These are phyloP conservation scores for Gnomoniopsis smithogilvyi DNA, from an alignment of 2,329 filamentous ascomycete genomes.

Conservation along the genomic window DNA sequence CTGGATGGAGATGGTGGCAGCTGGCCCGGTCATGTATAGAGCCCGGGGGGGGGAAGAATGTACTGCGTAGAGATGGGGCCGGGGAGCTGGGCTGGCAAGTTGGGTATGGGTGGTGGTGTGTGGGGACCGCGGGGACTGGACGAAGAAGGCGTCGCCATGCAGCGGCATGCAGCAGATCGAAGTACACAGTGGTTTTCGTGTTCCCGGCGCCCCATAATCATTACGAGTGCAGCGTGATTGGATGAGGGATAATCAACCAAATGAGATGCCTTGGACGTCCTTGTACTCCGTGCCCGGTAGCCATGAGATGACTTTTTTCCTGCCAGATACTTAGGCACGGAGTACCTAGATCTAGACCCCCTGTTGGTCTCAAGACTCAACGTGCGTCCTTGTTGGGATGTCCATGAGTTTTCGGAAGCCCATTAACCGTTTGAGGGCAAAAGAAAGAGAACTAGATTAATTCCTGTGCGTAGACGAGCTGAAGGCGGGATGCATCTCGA, in stretches of 20 bases:
- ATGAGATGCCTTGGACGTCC: background rate
- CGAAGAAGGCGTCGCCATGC: conserved; percentile 13
- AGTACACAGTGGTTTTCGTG: conserved; percentile 15
- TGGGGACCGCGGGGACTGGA: conserved; percentile 14
- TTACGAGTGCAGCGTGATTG: conserved; percentile 15
- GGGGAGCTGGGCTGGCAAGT: background rate
- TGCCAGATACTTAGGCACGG: background rate
- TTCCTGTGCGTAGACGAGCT: background rate
- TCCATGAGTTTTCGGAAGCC: background rate
- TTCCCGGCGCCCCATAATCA: conserved; percentile 7
- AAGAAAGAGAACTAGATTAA: too few relatives aligned
- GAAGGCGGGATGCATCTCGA: background rate
- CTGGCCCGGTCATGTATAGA: conserved; percentile 4
- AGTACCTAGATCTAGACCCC: background rate
- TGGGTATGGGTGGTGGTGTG: conserved; percentile 4
- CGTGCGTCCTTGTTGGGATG: background rate
- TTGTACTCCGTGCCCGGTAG: background rate
- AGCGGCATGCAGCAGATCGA: conserved; percentile 12
- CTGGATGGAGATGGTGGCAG: conserved; percentile 8
- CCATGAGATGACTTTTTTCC: background rate
- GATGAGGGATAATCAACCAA: conserved; percentile 14
- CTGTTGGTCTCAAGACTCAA: background rate
- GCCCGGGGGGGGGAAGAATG: conserved; percentile 6
- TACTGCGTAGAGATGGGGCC: background rate
- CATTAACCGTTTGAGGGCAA: background rate